Base-by-base conservation (phyloP, 768 basidiomycete genomes). In the Boletus eberwhitei region DNA sequence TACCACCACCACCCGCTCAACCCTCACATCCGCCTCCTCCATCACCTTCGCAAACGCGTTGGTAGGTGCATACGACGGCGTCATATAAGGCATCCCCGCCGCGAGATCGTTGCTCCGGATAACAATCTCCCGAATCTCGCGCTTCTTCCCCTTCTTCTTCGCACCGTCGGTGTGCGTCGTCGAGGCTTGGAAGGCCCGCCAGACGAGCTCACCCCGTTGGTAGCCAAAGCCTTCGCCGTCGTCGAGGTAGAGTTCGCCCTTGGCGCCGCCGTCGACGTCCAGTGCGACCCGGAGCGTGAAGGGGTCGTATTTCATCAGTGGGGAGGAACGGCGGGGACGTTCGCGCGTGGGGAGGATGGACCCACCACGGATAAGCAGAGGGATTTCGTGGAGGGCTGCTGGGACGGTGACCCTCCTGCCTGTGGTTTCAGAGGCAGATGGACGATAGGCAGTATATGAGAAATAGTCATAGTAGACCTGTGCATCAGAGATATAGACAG, bases 401-500 rank as follows among this genome's bases (percentile, higher is more conserved):
- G 87, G 75, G n/a, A 97, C 81, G 2, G 84, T 88, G 66, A 97
- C 74, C 46, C 76, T 67, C 56, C 83, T 86, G 56, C 89, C 87
- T 44, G 82, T 77, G 4, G 19, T 7, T 14, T 53, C 34, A 22
- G 82, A 68, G 19, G 41, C 3, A 2, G 83, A 65, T 5, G 90
- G 87, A 36, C 80, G 85, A 73, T 93, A 86, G 39, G 84, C 75
- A 17, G 78, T 67, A 64, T 84, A 73, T 35, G 81, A 82, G 77
- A 93, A 90, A 74, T 98, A 98, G 74, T 98, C 85, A 66, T 98
- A 99, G 77, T 97, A 98, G 8, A 93, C 86, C 76, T 92, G 86
- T 52, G 92, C 83, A 65, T 97, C 97, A 2, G 90, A 79, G 36
- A 99, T 79, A 70, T 98, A 98, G 6, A 98, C 77, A 2, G 81